Percentiles rank a stretch among this genome's conserved stretches.
These are phyloP conservation scores for Monilinia aucupariae DNA, from an alignment of 2,329 filamentous ascomycete genomes.

Conservation along the genomic window DNA sequence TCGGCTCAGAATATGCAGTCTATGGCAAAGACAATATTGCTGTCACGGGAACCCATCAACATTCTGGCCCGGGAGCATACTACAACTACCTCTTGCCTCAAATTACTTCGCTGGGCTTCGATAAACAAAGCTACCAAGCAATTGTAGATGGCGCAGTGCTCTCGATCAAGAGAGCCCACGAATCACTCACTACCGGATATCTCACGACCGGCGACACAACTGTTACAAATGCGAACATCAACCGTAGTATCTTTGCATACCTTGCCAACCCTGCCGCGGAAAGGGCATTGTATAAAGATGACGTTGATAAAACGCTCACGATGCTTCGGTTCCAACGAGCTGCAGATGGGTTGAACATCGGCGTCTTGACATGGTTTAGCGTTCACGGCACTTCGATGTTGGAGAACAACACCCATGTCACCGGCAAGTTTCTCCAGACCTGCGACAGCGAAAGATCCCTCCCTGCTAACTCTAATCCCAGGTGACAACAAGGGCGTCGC, in stretches of 20 bases:
- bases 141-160: constrained; percentile 80
- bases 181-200: constrained; percentile 58
- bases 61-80: constrained; percentile 86
- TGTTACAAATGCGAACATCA: constrained; percentile 73
- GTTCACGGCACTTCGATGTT: constrained; percentile 84
- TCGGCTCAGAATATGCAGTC: constrained; percentile 66
- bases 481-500: constrained; percentile 85
- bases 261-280: constrained; percentile 76
- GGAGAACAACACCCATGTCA: constrained; percentile 83
- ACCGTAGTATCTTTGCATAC: constrained; percentile 82
- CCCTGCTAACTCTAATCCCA: neutral
- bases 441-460: neutral
- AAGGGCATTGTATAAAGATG: constrained; percentile 57
- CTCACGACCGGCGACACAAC: constrained; percentile 65
- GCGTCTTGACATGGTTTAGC: constrained; percentile 74
- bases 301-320: constrained; percentile 69
- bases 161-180: constrained; percentile 76
- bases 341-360: constrained; percentile 69
- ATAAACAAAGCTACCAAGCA: constrained; percentile 80
- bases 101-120: constrained; percentile 79
- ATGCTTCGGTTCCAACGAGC: constrained; percentile 71
- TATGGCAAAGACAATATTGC: constrained; percentile 80
- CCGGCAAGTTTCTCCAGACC: constrained; percentile 45
- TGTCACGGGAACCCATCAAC: constrained; percentile 85
- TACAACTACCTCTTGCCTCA: constrained; percentile 90